Base-by-base conservation (phyloP, 495 filamentous ascomycete genomes). In the Neurospora intermedia region DNA sequence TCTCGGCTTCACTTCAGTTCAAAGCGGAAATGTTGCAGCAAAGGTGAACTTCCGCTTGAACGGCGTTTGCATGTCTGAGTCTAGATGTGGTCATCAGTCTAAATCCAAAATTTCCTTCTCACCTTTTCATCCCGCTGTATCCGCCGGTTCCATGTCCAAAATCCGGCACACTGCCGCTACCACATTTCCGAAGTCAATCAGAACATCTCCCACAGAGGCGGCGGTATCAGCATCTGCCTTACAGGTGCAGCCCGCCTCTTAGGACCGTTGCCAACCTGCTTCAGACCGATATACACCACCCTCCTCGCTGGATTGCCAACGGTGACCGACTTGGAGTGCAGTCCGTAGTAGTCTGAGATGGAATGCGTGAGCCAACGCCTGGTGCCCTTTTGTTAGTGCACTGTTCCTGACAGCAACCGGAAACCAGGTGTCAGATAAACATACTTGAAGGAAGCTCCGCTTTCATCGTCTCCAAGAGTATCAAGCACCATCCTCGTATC, bases 291-390 rank as follows among this genome's bases (percentile, higher is more conserved):
- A 77, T 97, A 99, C 1, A 96, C 94, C 74, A 97, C 91, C 70
- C 94, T 88, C 41, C 91, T 88, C 46, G 89, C 88, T 18, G 93
- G 92, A 76, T 91, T 85, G 23, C 92, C 93, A 18, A 90, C 86
- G 1, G 92, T 92, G 77, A 94, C 87, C 3, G 91, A 93, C 86
- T 92, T 94, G 54, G 93, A 95, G 69, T 88, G 89, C 72, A 99
- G 85, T 41, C 94, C 95, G 80, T 99, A 99, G 81, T 99, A 98
- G 8, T 90, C 85, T 27, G 93, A 96, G 75, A 99, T 93, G 69
- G 90, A 91, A 82, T 99, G 94, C 6, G 97, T 94, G 72, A 99
- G 88, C 92, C 93, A 99, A 69, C 96, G 91, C 75, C 93, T 96
- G 59, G 4, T 23, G n/a, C 1, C 15, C n/a, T 35, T 23, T 42